Base-by-base conservation (phyloP, 768 basidiomycete species). In the Russula ochroleuca region DNA sequence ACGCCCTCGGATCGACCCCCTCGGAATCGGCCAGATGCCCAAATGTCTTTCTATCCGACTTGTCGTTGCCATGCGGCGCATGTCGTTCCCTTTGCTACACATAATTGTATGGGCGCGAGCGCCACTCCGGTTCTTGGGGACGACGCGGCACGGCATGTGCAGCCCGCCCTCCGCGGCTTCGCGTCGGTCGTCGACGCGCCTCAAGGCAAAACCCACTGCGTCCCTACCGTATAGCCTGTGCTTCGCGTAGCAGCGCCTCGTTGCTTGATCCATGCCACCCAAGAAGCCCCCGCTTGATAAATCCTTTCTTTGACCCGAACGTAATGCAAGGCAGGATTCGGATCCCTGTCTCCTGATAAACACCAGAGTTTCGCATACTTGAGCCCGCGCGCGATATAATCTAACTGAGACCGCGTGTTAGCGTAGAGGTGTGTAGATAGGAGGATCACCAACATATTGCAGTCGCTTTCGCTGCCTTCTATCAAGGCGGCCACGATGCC, bases 131-230 rank as follows among this genome's bases (percentile, higher is more conserved):
- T 8, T 14, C 23, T 28, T 23, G 9, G 35, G n/a, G n/a, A n/a
- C n/a, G n/a, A n/a, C n/a, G 45, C 14, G 31, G 21, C 33, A 25
- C 57, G 62, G 62, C 62, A 51, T 48, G 10, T 21, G 14, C 35
- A 58, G 50, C 35, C 62, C 62, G 62, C 50, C 50, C 35, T 63
- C 62, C 62, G 62, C 62, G 62, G 62, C 25, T 4, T 48, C 47
- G 17, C 19, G 37, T 56, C 60, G n/a, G 19, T 43, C 37, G 31
- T 56, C 62, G 48, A 47, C n/a, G n/a, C 41, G n/a, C 41, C 31
- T 33, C 31, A 21, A 33, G 49, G 21, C 10, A 6, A 28, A 17
- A 50, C 15, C 43, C 11, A 45, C n/a, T n/a, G n/a, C n/a, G n/a
- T n/a, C 43, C 43, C n/a, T 11, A 45, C 9, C 43, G 33, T n/a